These are phyloP conservation scores for Brasilioporus rufonigricans DNA, from an alignment of 768 basidiomycete genomes.

Conservation along the genomic window DNA sequence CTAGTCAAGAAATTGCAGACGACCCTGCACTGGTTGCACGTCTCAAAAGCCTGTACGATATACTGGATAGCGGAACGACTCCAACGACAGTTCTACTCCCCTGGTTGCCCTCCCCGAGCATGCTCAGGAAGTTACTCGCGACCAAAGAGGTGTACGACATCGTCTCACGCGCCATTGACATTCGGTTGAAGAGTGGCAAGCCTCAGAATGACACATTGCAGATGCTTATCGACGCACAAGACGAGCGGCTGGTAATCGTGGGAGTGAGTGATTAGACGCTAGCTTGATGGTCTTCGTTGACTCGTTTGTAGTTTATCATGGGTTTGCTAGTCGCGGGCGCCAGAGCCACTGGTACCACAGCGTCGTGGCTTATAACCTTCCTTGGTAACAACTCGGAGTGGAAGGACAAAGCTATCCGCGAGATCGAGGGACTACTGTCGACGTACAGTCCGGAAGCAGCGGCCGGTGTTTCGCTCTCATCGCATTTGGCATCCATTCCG, in stretches of 20 bases:
- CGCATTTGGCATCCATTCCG: slow-evolving; percentile 56
- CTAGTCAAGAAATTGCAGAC: slow-evolving; percentile 68
- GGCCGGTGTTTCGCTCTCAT: slow-evolving; percentile 33
- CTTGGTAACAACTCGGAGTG: slow-evolving; percentile 67
- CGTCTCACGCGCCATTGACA: slow-evolving; percentile 52
- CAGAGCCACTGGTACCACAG: slow-evolving; percentile 76
- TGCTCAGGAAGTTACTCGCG: slow-evolving; percentile 66
- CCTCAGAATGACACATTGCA: slow-evolving; percentile 67
- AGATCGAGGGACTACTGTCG: slow-evolving; percentile 56
- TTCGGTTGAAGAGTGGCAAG: slow-evolving; percentile 55
- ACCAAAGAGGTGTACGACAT: slow-evolving; percentile 79
- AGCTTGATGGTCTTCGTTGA: slow-evolving; percentile 21
- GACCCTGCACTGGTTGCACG: slow-evolving; percentile 59
- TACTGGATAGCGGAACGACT: slow-evolving; percentile 66
- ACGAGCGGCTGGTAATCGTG: slow-evolving; percentile 65
- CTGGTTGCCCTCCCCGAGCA: slow-evolving; percentile 73
- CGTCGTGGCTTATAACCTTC: slow-evolving; percentile 74
- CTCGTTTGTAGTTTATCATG: slow-evolving; percentile 66
- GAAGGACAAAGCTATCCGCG: slow-evolving; percentile 56
- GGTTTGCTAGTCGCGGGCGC: slow-evolving; percentile 79
- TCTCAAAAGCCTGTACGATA: slow-evolving; percentile 64
- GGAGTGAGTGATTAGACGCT: slow-evolving; percentile 46
- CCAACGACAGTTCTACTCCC: slow-evolving; percentile 71
- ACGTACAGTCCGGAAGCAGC: slow-evolving; percentile 34
- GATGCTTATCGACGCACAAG: slow-evolving; percentile 67